Percentiles rank a stretch among this genome's conserved stretches.
Conservation (phyloP, 768 basidiomycete genomes). For the Boletellus emodensis region DNA sequence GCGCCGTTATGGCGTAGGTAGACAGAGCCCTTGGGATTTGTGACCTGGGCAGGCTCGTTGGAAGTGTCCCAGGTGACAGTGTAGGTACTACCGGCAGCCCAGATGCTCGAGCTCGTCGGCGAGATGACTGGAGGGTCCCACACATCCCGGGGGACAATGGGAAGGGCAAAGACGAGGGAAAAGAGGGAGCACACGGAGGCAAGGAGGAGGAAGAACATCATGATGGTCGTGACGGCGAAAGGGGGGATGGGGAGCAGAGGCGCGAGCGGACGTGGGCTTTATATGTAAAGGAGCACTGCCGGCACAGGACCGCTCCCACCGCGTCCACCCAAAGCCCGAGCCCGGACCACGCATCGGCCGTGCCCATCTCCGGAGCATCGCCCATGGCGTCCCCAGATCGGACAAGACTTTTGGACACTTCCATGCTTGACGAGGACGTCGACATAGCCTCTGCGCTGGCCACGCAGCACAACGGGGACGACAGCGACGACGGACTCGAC, state of each 20-base stretch:
- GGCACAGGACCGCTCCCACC: not conserved
- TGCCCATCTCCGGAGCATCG: slow-evolving; percentile 15
- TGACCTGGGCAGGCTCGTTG: slow-evolving; percentile 41
- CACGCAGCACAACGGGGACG: slow-evolving; percentile 30
- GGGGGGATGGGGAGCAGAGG: not conserved
- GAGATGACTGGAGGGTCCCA: slow-evolving; percentile 42
- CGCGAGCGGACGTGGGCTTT: not conserved
- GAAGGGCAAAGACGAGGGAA: slow-evolving; percentile 30
- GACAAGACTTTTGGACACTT: slow-evolving; percentile 21
- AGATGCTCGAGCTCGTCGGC: slow-evolving; percentile 35
- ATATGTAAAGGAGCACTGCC: slow-evolving; percentile 6
- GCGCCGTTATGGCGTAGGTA: slow-evolving; percentile 36
- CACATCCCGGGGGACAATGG: slow-evolving; percentile 40
- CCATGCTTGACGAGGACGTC: slow-evolving; percentile 38
- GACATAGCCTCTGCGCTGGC: slow-evolving; percentile 65
- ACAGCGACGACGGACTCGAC: slow-evolving; percentile 55
- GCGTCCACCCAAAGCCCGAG: not conserved
- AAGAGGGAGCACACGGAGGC: slow-evolving; percentile 15
- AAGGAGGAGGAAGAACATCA: slow-evolving; percentile 18
- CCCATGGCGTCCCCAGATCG: slow-evolving; percentile 31
- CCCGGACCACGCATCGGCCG: not conserved
- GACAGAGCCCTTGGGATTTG: slow-evolving; percentile 42
- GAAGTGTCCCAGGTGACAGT: slow-evolving; percentile 47
- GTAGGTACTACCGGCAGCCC: slow-evolving; percentile 38
- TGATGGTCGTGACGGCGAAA: slow-evolving; percentile 16